These are phyloP conservation scores for Leucoagaricus sp. DNA, from an alignment of 1,284 basidiomycete species.

Conservation along the genomic window DNA sequence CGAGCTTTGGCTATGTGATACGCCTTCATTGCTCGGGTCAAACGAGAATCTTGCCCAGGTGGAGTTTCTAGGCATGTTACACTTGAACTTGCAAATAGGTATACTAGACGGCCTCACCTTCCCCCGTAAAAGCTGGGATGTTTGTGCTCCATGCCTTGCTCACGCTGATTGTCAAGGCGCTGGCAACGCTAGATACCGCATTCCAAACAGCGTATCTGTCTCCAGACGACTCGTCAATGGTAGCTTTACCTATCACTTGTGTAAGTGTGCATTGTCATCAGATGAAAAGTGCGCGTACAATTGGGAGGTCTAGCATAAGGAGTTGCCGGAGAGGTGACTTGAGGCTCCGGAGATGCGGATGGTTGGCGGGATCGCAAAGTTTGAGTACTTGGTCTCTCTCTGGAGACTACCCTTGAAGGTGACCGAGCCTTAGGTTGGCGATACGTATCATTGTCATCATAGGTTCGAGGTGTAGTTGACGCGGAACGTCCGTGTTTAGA, in stretches of 20 bases:
- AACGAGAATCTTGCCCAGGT: slow-evolving; percentile 58
- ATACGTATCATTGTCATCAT: neutral
- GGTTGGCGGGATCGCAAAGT: neutral
- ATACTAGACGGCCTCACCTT: slow-evolving; percentile 40
- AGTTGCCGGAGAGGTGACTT: neutral
- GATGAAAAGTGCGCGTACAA: neutral
- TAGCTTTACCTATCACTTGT: neutral
- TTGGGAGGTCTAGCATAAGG: neutral
- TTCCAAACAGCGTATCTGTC: slow-evolving; percentile 18
- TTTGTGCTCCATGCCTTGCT: slow-evolving; percentile 57
- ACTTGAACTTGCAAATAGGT: no score
- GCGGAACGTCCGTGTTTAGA: neutral
- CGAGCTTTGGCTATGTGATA: slow-evolving; percentile 65
- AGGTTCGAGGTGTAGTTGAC: neutral
- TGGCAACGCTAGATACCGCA: slow-evolving; percentile 13
- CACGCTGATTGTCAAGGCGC: slow-evolving; percentile 30
- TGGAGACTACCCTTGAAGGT: neutral
- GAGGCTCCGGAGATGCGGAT: neutral
- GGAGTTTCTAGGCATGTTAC: no score
- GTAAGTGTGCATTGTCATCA: neutral
- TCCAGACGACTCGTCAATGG: neutral
- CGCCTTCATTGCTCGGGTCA: slow-evolving; percentile 66
- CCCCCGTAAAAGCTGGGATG: slow-evolving; percentile 42
- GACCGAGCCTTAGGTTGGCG: neutral
- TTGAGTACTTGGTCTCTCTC: neutral